Evolutionary conservation across 2,329 filamentous ascomycete species (phyloP).

Genomic region (Verticillium nonalfalfae): DNA sequence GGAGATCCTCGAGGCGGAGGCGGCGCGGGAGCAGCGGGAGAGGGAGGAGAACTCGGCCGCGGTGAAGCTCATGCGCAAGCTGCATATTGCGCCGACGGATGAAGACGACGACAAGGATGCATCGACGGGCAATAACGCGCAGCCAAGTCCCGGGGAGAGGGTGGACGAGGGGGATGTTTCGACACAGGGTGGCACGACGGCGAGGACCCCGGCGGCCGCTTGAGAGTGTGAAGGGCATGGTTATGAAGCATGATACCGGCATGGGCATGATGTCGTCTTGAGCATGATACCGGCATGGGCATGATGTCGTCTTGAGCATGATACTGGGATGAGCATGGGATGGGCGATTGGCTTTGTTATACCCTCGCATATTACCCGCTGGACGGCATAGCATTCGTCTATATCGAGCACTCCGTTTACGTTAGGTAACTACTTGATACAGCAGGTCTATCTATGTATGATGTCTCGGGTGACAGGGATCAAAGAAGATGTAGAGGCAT

Average conservation of each 20-base stretch:
- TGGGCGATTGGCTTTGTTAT: background rate
- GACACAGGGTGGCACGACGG: no score
- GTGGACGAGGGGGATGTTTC: background rate
- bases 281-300: background rate
- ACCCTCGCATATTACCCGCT: background rate
- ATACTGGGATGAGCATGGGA: background rate
- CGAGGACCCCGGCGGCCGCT: background rate
- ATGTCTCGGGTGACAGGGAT: no score
- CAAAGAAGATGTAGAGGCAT: no score
- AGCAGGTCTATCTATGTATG: no score
- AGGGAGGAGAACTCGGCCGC: slow-evolving; percentile 27
- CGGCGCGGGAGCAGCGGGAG: slow-evolving; percentile 20
- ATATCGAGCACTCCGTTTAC: background rate
- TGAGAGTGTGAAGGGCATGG: background rate
- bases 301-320: background rate
- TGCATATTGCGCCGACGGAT: slow-evolving; percentile 24
- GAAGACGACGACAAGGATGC: slow-evolving; percentile 11
- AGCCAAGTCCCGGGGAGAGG: no score
- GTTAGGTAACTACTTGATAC: no score
- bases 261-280: no score
- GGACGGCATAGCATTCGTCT: background rate
- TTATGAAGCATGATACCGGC: background rate
- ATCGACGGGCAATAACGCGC: background rate
- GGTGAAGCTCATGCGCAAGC: slow-evolving; percentile 31
- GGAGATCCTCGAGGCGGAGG: slow-evolving; percentile 31